Conservation (phyloP, 1,139 yeast genomes). For the Hemisphaericaspora subhashii region DNA sequence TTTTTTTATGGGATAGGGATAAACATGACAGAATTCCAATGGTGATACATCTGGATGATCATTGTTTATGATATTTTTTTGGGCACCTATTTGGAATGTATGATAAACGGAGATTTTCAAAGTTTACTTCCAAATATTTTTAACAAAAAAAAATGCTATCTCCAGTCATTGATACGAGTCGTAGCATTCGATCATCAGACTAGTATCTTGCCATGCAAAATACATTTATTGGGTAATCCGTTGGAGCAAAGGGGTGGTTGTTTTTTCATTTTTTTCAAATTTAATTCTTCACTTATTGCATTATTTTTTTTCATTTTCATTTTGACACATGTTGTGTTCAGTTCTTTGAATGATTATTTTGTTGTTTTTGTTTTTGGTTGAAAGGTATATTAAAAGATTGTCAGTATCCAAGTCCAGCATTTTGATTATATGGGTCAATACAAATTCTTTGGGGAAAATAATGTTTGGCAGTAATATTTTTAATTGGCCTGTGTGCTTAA, state of each 20-base stretch:
- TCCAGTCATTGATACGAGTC: neutral
- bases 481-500: too few species aligned
- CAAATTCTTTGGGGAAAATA: too few species aligned
- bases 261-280: neutral
- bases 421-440: too few species aligned
- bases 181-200: neutral
- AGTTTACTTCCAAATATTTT: neutral
- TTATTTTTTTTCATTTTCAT: neutral
- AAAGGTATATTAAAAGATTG: too few species aligned
- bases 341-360: conserved; percentile 1
- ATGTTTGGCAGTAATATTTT: too few species aligned
- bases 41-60: too few species aligned
- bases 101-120: too few species aligned
- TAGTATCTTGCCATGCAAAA: too few species aligned
- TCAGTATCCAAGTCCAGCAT: too few species aligned
- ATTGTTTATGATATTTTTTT: too few species aligned
- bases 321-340: neutral
- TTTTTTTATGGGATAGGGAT: neutral
- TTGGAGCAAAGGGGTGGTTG: neutral
- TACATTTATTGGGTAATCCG: neutral
- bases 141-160: neutral
- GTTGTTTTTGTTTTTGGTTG: too few species aligned
- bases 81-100: neutral
- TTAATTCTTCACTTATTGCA: neutral
- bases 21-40: too few species aligned